Conservation (phyloP, 768 basidiomycete species). For the Lanmaoa pseudosensibilis region DNA sequence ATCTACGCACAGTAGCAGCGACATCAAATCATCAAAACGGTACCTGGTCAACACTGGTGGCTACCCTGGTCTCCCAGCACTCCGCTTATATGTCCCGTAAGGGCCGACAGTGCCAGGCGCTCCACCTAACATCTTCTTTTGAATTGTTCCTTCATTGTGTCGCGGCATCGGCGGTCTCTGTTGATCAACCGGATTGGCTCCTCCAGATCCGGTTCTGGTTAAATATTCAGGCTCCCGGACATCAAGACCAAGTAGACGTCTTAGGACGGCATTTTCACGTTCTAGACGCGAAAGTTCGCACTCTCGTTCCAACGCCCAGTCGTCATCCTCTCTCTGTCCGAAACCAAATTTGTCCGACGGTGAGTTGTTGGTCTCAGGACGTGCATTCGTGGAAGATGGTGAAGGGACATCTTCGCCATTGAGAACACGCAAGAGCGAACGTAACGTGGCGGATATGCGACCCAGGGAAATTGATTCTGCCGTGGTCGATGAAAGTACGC, state of each 20-base stretch:
- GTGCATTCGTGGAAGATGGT: background rate
- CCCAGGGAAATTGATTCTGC: slow-evolving; percentile 66
- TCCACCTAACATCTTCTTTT: slow-evolving; percentile 34
- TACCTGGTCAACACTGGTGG: background rate
- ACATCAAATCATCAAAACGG: background rate
- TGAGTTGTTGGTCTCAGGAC: slow-evolving; percentile 4
- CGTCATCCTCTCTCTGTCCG: slow-evolving; percentile 48
- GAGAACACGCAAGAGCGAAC: slow-evolving; percentile 65
- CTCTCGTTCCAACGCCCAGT: slow-evolving; percentile 86
- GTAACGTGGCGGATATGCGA: slow-evolving; percentile 67
- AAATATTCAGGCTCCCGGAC: slow-evolving; percentile 24
- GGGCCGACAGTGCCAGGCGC: slow-evolving; percentile 40
- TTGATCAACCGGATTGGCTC: slow-evolving; percentile 10
- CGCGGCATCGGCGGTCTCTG: slow-evolving; percentile 14
- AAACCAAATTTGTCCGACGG: slow-evolving; percentile 21
- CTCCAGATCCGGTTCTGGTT: background rate
- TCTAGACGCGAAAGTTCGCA: slow-evolving; percentile 86
- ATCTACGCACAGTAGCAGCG: background rate
- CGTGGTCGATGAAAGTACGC: slow-evolving; percentile 61
- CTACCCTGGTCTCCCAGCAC: slow-evolving; percentile 19
- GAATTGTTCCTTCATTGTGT: slow-evolving; percentile 12
- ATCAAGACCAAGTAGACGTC: slow-evolving; percentile 63
- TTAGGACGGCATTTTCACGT: slow-evolving; percentile 82
- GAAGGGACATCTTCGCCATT: slow-evolving; percentile 58
- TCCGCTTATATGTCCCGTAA: slow-evolving; percentile 45